Conservation (phyloP, 495 filamentous ascomycete species). For the Tuber indicum region DNA sequence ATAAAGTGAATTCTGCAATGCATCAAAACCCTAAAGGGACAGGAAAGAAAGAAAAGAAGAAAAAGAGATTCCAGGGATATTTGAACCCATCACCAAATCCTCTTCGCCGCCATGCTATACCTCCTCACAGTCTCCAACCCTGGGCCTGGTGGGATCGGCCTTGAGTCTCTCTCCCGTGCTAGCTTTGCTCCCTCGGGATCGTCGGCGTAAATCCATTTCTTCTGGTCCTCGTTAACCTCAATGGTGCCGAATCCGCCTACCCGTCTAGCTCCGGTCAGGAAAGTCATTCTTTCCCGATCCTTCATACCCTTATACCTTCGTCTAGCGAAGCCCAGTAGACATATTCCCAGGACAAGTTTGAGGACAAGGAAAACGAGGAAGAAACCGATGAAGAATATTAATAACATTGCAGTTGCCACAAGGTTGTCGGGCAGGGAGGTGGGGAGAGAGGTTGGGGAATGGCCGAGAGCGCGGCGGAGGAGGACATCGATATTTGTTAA, state of each 20-base stretch:
- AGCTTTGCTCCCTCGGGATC: constrained; percentile 63
- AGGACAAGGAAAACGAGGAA: constrained; percentile 72
- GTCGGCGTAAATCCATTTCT: constrained; percentile 79
- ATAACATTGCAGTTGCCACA: constrained; percentile 64
- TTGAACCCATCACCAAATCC: constrained; percentile 63
- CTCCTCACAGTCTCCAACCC: constrained; percentile 63
- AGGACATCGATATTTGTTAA: constrained; percentile 68
- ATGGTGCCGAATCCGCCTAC: constrained; percentile 76
- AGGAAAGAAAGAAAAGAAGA: neutral
- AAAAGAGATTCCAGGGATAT: neutral
- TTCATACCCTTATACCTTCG: constrained; percentile 77
- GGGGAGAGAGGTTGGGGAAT: constrained; percentile 47
- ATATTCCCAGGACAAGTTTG: constrained; percentile 80
- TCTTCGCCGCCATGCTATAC: constrained; percentile 89
- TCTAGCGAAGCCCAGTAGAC: constrained; percentile 65
- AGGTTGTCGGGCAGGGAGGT: constrained; percentile 53
- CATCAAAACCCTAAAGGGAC: neutral
- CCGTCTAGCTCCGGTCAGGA: constrained; percentile 62
- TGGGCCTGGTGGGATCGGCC: constrained; percentile 49
- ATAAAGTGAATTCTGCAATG: neutral
- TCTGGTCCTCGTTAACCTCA: constrained; percentile 81
- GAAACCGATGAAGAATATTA: constrained; percentile 68
- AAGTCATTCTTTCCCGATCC: constrained; percentile 51
- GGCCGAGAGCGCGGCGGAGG: constrained; percentile 63
- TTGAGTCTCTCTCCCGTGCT: constrained; percentile 55